Conservation (phyloP, 176 grass and related monocot genomes). For the Luzula sylvatica region DNA sequence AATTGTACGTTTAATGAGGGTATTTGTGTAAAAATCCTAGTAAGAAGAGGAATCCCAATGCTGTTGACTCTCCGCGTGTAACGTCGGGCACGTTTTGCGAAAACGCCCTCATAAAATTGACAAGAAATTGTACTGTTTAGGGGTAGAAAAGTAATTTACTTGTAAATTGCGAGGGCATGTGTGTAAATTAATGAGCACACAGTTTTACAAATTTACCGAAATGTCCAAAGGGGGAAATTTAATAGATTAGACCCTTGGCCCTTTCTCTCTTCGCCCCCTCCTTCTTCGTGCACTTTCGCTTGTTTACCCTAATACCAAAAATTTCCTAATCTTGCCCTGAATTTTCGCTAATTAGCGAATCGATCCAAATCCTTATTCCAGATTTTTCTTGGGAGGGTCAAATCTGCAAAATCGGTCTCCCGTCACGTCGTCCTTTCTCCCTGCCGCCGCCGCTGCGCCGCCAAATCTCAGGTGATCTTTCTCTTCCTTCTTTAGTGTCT, state of each 20-base stretch:
- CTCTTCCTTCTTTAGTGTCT: not conserved
- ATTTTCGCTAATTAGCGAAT: conserved; percentile 11
- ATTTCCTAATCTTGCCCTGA: conserved; percentile 17
- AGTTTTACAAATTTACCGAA: conserved; percentile 16
- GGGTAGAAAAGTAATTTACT: conserved; percentile 3
- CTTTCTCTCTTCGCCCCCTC: conserved; percentile 14
- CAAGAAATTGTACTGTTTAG: not conserved
- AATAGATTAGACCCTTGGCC: conserved; percentile 17
- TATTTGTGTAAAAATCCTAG: not conserved
- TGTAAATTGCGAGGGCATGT: not conserved
- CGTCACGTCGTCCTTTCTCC: not conserved
- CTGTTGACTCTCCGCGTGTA: not conserved
- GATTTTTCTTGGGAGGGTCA: conserved; percentile 7
- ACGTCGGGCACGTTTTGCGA: conserved; percentile 10
- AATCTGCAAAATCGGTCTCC: conserved; percentile 6
- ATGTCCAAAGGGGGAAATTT: conserved; percentile 20
- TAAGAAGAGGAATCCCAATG: conserved; percentile 6
- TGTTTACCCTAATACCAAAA: conserved; percentile 21
- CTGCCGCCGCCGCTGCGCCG: not conserved
- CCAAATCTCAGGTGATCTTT: conserved; percentile 6
- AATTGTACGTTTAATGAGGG: conserved; percentile 8
- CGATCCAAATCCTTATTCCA: conserved; percentile 2
- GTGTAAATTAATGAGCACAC: conserved; percentile 5
- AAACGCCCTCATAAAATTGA: conserved; percentile 11
- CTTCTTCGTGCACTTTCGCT: conserved; percentile 20